Evolutionary conservation across 257 asterid genomes (phyloP), one percentile per base, ranked within the genome.

Genomic region (Scutellaria barbata): DNA sequence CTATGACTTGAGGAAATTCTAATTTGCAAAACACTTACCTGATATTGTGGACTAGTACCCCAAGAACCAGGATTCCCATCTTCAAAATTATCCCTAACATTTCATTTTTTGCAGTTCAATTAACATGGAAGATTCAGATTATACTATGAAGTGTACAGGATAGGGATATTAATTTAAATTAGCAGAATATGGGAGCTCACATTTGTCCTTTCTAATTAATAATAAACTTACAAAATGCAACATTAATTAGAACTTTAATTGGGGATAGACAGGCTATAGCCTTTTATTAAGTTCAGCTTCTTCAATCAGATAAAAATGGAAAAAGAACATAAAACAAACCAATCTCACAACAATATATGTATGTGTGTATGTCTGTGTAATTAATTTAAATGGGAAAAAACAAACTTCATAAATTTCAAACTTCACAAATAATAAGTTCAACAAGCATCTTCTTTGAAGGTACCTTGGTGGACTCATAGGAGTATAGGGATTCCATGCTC

Each of bases 41-140:
- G 98, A 83, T 92, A 92, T 62, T 92, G 99, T 13, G 98, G 99
- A 80, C 96, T 91, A 64, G 85, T 81, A 56, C 95, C 96, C 99
- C 98, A 95, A n/a, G 98, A 89, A 78, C 80, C 99, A 74, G 99
- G 99, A 76, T 94, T 94, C 69, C 86, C 98, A 39, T 94, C 98
- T 79, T 94, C 99, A 98, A 98, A 94, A 69, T 79, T 85, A 30
- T 92, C 99, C 92, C 99, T 94, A 84, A 37, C 45, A 74, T 78
- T 71, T 47, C 59, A 65, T 67, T 59, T 80, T 80, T 68, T 62
- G 11, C 63, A 74, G 51, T 69, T 55, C 52, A 7, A 59, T 64
- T 25, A 70, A 59, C 73, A 73, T 53, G 30, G 53, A 45, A 14
- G 55, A 22, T 51, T 71, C 53, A 8, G 45, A 70, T 61, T 33